Conservation (phyloP, 495 filamentous ascomycete species). For the Aspergillus cristatus region DNA sequence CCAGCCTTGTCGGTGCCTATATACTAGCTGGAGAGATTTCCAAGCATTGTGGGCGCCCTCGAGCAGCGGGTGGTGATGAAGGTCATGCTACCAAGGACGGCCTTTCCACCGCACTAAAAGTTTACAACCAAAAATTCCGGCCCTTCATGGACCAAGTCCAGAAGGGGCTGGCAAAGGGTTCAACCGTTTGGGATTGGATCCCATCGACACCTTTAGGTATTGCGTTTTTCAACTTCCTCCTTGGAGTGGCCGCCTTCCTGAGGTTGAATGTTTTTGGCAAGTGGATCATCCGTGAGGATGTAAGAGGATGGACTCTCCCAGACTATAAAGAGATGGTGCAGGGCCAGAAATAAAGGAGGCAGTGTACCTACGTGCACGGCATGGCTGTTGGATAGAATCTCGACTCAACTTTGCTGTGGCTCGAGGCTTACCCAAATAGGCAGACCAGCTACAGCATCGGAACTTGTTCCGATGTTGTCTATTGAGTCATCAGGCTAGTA, state of each 20-base stretch:
- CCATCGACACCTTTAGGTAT: slow-evolving; percentile 22
- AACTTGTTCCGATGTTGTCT: no score
- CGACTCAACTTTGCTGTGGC: no score
- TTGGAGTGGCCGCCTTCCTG: slow-evolving; percentile 22
- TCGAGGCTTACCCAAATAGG: no score
- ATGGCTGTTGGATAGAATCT: no score
- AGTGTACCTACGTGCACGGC: no score
- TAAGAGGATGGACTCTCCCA: slow-evolving; percentile 33
- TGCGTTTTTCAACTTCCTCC: slow-evolving; percentile 16
- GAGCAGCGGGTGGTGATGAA: neutral
- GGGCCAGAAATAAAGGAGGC: no score
- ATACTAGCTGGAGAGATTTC: slow-evolving; percentile 44
- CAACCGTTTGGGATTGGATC: slow-evolving; percentile 8
- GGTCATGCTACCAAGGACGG: neutral
- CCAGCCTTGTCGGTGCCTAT: slow-evolving; percentile 40
- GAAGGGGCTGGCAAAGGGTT: slow-evolving; percentile 15
- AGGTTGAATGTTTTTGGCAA: slow-evolving; percentile 23
- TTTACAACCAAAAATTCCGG: slow-evolving; percentile 31
- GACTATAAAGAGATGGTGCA: slow-evolving; percentile 25
- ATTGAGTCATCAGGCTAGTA: no score
- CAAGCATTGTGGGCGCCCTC: slow-evolving; percentile 12
- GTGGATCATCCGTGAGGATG: slow-evolving; percentile 23
- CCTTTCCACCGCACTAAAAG: slow-evolving; percentile 21
- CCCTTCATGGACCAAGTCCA: slow-evolving; percentile 36
- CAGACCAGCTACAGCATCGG: no score